Conservation (phyloP, 2,329 filamentous ascomycete species). For the Colletotrichum horii region DNA sequence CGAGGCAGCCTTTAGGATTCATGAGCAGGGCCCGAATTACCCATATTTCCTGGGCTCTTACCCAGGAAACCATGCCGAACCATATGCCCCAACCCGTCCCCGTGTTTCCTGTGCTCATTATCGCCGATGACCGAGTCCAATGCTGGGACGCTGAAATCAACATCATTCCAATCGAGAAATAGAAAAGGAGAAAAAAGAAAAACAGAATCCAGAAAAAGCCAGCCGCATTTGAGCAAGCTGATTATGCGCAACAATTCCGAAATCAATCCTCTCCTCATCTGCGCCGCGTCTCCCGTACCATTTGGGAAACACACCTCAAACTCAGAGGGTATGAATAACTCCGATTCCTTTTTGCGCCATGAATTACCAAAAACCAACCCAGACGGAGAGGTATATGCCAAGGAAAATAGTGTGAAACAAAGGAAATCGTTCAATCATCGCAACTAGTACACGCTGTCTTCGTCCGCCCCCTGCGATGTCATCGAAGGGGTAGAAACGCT, state of each 20-base stretch:
- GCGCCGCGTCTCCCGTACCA: slow-evolving; percentile 8
- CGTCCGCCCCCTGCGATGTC: slow-evolving; percentile 73
- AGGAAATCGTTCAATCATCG: slow-evolving; percentile 59
- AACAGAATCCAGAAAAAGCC: background rate
- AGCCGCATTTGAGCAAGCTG: background rate
- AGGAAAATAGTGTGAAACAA: slow-evolving; percentile 44
- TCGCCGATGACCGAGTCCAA: slow-evolving; percentile 45
- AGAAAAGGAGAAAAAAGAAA: background rate
- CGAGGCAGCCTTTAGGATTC: slow-evolving; percentile 51
- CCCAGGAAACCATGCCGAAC: slow-evolving; percentile 41
- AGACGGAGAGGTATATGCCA: slow-evolving; percentile 51
- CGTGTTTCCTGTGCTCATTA: slow-evolving; percentile 41
- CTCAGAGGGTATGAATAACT: slow-evolving; percentile 15
- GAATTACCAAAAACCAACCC: slow-evolving; percentile 24
- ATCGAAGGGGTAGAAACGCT: slow-evolving; percentile 74
- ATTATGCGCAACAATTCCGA: background rate
- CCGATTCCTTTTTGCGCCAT: slow-evolving; percentile 12
- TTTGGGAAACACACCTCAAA: slow-evolving; percentile 10
- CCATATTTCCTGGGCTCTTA: slow-evolving; percentile 31
- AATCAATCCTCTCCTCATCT: slow-evolving; percentile 1
- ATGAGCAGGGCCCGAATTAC: slow-evolving; percentile 34
- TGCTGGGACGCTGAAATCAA: slow-evolving; percentile 26
- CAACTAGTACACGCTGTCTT: slow-evolving; percentile 73
- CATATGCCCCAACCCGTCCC: slow-evolving; percentile 30
- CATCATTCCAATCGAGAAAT: slow-evolving; percentile 29